phyloP scores from a whole-genome alignment of 2,329 filamentous ascomycete species.

The Microcyclosporella mali region DNA sequence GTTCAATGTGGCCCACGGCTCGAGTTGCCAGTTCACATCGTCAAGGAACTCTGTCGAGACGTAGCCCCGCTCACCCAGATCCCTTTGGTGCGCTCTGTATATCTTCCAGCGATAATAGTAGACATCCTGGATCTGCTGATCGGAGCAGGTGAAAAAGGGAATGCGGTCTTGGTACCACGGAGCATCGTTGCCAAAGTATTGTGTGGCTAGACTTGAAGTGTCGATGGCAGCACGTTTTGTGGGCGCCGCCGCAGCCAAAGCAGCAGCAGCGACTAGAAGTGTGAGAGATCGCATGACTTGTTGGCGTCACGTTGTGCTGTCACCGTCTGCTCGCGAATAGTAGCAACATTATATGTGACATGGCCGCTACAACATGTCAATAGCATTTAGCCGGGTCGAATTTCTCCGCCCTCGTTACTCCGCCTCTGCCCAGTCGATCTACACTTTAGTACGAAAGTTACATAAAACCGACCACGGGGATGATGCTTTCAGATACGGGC shows the following conservation, averaged over 20 bases:
- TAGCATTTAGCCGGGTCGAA: no score
- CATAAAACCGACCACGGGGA: no score
- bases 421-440: no score
- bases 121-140: slow-evolving; percentile 35
- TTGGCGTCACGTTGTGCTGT: neutral
- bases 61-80: slow-evolving; percentile 38
- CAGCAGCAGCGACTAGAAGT: neutral
- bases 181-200: slow-evolving; percentile 39
- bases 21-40: slow-evolving; percentile 39
- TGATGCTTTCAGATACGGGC: no score
- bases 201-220: slow-evolving; percentile 21
- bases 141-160: slow-evolving; percentile 37
- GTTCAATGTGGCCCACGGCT: slow-evolving; percentile 40
- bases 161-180: slow-evolving; percentile 37
- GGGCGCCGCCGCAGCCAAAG: neutral
- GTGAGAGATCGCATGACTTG: neutral
- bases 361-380: no score
- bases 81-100: slow-evolving; percentile 41
- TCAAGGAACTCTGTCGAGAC: slow-evolving; percentile 43
- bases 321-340: no score
- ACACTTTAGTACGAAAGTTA: no score
- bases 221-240: slow-evolving; percentile 19
- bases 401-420: no score
- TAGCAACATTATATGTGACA: no score
- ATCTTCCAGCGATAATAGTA: slow-evolving; percentile 45